Evolutionary conservation across 768 basidiomycete species (phyloP), one percentile per base, ranked within the genome.

Genomic region (Pleurotus giganteus): DNA sequence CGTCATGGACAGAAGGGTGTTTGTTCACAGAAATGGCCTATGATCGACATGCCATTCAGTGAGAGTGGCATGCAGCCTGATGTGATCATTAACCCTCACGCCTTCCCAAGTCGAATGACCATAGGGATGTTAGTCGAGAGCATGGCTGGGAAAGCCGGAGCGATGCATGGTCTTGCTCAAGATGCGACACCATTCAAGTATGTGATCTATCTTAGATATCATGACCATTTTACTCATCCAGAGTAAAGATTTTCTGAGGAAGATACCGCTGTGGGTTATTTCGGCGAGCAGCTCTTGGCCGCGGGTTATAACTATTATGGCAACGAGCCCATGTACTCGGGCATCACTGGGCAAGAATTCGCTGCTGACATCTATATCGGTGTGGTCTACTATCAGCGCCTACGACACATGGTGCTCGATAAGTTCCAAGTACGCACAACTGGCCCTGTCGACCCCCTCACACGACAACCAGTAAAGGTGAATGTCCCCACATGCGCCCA

Each of bases 111-210:
- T 78, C 91, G 97, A 62, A 99, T 99, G 97, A 99, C 97, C 1
- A 99, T 99, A 63, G 97, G 97, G 56, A 99, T 99, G 97, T 86
- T 99, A 68, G 94, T 99, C 55, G 97, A 99, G 78, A 96, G 93
- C 71, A 87, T 98, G 86, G 97, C 97, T 0, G 97, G 97, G n/a
- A 99, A 99, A 71, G 90, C 97, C 1, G 97, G 97, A 55, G 90
- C 96, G 6, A 91, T 98, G 91, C 97, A 98, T 62, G 97, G 97
- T 39, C 78, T 99, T 21, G 94, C 97, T 12, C 97, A 99, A 69
- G 97, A 99, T 72, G 97, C 93, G 12, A 98, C 97, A 17, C 97
- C 97, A 15, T 99, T 98, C 82, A 90, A 90, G 93, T 96, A 65
- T 63, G 89, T 71, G 12, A 21, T 31, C 42, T 19, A 5, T 63